phyloP scores from a whole-genome alignment of 768 basidiomycete species.

The Collybiopsis confluens region DNA sequence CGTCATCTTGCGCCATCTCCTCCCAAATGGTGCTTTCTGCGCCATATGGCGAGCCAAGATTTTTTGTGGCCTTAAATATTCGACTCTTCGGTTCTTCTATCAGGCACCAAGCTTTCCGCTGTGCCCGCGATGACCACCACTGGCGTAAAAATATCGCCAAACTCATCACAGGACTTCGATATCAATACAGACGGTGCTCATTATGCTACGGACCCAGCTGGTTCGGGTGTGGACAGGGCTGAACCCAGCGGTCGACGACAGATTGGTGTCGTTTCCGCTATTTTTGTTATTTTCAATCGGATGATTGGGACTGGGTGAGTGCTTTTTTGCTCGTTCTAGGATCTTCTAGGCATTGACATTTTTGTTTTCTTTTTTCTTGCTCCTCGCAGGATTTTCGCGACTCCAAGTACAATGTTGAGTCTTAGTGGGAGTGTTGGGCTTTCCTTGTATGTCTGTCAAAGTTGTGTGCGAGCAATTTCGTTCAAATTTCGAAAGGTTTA shows the following conservation, averaged over 20 bases:
- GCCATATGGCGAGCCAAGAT: too few species aligned
- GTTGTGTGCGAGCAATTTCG: not conserved
- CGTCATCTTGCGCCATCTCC: too few species aligned
- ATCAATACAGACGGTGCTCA: too few species aligned
- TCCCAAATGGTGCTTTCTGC: too few species aligned
- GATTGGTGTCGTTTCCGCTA: constrained; percentile 29
- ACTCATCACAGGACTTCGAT: too few species aligned
- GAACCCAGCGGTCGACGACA: not conserved
- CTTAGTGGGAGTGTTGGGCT: constrained; percentile 39
- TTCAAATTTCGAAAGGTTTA: constrained; percentile 14
- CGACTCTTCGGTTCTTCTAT: too few species aligned
- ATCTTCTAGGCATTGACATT: too few species aligned
- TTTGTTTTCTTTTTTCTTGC: not conserved
- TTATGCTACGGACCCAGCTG: too few species aligned
- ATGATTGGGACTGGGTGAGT: constrained; percentile 40
- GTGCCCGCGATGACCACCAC: too few species aligned
- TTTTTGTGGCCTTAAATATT: too few species aligned
- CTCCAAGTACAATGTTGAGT: constrained; percentile 33
- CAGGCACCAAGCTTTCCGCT: too few species aligned
- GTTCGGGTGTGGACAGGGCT: not conserved
- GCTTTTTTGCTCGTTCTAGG: not conserved
- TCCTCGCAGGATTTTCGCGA: constrained; percentile 31
- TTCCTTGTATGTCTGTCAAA: constrained; percentile 19
- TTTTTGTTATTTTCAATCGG: constrained; percentile 40
- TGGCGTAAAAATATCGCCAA: too few species aligned